Conservation (phyloP, 495 filamentous ascomycete species). For the Hypoxylon perforatum region DNA sequence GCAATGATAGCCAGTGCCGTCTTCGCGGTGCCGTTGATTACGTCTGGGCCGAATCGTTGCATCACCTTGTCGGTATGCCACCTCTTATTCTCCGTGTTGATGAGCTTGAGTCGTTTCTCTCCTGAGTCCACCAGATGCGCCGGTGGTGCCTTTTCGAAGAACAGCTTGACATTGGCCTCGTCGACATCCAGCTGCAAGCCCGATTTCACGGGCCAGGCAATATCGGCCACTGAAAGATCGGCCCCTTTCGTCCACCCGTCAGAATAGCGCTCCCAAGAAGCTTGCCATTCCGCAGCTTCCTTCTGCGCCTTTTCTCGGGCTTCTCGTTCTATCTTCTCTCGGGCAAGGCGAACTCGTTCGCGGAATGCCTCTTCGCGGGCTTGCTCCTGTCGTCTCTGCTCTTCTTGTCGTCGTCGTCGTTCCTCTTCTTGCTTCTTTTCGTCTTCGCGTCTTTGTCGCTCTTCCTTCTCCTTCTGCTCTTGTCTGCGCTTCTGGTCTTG, state of each 20-base stretch:
- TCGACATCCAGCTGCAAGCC: constrained; percentile 22
- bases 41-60: constrained; percentile 24
- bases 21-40: constrained; percentile 9
- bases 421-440: neutral
- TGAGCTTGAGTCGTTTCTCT: constrained; percentile 51
- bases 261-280: constrained; percentile 16
- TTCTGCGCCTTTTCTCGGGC: constrained; percentile 20
- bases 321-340: constrained; percentile 8
- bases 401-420: constrained; percentile 4
- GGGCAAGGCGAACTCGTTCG: constrained; percentile 10
- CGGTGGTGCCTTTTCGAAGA: constrained; percentile 27
- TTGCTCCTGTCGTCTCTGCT: constrained; percentile 1
- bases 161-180: constrained; percentile 27
- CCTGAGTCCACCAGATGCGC: constrained; percentile 7
- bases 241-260: constrained; percentile 1
- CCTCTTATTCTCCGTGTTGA: constrained; percentile 40
- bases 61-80: constrained; percentile 40
- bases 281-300: constrained; percentile 16
- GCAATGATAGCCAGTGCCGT: constrained; percentile 9
- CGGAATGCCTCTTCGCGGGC: constrained; percentile 22
- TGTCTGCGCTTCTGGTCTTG: neutral
- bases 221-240: neutral
- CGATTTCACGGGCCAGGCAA: constrained; percentile 25
- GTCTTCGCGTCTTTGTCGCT: constrained; percentile 1
- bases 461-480: neutral